These are phyloP conservation scores for Ustilago loliicola DNA, from an alignment of 1,284 basidiomycete species.

Conservation along the genomic window DNA sequence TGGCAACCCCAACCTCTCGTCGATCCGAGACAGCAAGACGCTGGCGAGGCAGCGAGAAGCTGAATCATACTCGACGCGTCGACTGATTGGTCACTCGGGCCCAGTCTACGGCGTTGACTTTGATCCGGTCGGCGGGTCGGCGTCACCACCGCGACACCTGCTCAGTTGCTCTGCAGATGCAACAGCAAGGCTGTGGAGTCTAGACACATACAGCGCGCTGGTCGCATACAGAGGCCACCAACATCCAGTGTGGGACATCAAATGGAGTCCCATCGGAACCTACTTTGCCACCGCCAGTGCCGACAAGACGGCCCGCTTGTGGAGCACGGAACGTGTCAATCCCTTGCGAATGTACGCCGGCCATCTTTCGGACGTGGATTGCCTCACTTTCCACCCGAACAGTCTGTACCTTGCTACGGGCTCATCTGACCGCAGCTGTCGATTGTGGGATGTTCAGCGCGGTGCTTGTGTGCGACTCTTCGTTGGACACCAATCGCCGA, in stretches of 20 bases:
- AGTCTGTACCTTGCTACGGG: slow-evolving; percentile 97
- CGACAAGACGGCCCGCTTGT: slow-evolving; percentile 93
- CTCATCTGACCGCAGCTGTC: slow-evolving; percentile 93
- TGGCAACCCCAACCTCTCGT: slow-evolving; percentile 79
- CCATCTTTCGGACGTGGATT: slow-evolving; percentile 96
- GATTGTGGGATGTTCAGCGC: slow-evolving; percentile 98
- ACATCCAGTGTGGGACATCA: slow-evolving; percentile 97
- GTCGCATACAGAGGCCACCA: slow-evolving; percentile 96
- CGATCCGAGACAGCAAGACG: slow-evolving; percentile 75
- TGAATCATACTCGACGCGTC: slow-evolving; percentile 73
- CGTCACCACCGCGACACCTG: slow-evolving; percentile 85
- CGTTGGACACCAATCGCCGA: slow-evolving; percentile 90
- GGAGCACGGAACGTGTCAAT: slow-evolving; percentile 91
- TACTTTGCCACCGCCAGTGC: slow-evolving; percentile 97
- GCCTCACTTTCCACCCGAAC: slow-evolving; percentile 96
- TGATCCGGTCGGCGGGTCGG: slow-evolving; percentile 89
- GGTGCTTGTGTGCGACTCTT: slow-evolving; percentile 94
- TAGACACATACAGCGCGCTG: slow-evolving; percentile 93
- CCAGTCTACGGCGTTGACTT: slow-evolving; percentile 95
- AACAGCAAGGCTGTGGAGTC: slow-evolving; percentile 91
- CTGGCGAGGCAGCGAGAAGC: slow-evolving; percentile 57
- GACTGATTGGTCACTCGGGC: slow-evolving; percentile 95
- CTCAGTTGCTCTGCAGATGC: slow-evolving; percentile 94
- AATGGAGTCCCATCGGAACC: slow-evolving; percentile 97
- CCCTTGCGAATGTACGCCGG: slow-evolving; percentile 94